Conservation (phyloP, 1,284 basidiomycete species). For the Pascua guehoae region DNA sequence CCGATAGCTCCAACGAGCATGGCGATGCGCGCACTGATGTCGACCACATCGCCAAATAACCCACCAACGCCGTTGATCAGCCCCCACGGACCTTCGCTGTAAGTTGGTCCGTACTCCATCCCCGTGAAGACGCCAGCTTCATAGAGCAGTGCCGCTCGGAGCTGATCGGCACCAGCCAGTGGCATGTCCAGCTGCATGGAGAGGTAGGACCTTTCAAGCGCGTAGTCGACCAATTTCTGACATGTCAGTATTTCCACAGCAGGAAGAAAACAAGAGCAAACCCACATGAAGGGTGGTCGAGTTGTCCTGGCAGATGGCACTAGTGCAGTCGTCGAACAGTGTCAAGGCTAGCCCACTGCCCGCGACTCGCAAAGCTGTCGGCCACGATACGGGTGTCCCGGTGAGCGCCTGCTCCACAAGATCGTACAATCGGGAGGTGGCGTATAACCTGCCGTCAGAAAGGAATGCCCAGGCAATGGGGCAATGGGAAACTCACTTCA, state of each 20-base stretch:
- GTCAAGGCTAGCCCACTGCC: background rate
- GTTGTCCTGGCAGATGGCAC: background rate
- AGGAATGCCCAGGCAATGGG: background rate
- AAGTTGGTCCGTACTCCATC: constrained; percentile 12
- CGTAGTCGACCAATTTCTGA: constrained; percentile 64
- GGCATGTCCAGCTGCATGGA: constrained; percentile 70
- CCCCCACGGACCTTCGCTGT: constrained; percentile 8
- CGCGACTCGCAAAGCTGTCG: constrained; percentile 2
- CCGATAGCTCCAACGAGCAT: constrained; percentile 7
- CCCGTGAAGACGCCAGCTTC: constrained; percentile 58
- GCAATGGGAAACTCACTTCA: constrained; percentile 1
- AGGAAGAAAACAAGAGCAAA: background rate
- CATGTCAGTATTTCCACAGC: background rate
- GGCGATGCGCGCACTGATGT: constrained; percentile 1
- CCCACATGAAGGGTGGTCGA: background rate
- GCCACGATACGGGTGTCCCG: constrained; percentile 4
- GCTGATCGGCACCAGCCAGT: constrained; percentile 66
- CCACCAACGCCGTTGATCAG: constrained; percentile 9
- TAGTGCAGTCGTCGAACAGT: background rate
- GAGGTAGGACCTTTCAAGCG: constrained; percentile 71
- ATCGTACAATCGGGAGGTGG: constrained; percentile 7
- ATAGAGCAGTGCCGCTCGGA: constrained; percentile 66
- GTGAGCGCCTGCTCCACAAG: constrained; percentile 2
- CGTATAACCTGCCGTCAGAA: constrained; percentile 2
- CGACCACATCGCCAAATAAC: background rate